Evolutionary conservation across 2,329 filamentous ascomycete species (phyloP).

Genomic region (Verticillium nonalfalfae): DNA sequence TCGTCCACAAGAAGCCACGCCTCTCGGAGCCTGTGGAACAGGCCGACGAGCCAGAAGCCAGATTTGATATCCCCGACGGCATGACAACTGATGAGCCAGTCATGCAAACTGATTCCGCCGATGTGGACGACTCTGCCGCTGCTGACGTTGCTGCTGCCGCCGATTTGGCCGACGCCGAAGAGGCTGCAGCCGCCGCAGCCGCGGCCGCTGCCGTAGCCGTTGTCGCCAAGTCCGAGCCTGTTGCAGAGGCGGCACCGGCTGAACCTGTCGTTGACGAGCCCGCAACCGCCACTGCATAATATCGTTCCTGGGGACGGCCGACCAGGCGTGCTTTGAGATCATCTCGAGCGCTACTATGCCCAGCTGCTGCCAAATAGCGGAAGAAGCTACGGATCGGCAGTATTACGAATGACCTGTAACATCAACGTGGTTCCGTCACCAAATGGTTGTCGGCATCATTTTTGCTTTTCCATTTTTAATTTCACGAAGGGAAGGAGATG

Average conservation of each 20-base stretch:
- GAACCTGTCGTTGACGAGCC: not conserved
- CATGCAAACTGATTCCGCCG: not conserved
- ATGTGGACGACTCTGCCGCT: not conserved
- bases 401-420: not conserved
- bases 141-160: not conserved
- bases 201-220: not conserved
- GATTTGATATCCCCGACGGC: not conserved
- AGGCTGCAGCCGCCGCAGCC: not conserved
- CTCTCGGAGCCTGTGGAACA: slow-evolving; percentile 2
- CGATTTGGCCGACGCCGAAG: not conserved
- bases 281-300: not conserved
- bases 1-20: slow-evolving; percentile 9
- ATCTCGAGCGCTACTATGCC: not conserved
- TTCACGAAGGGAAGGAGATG: not conserved
- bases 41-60: not conserved
- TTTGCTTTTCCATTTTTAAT: not conserved
- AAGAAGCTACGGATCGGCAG: not conserved
- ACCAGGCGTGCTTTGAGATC: not conserved
- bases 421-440: not conserved
- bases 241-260: not conserved
- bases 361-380: not conserved
- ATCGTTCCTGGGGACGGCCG: not conserved
- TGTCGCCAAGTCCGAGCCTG: not conserved
- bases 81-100: not conserved
- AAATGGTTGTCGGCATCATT: not conserved